Evolutionary conservation across 306 rosid genomes (phyloP).

Genomic region (Urtica urens): DNA sequence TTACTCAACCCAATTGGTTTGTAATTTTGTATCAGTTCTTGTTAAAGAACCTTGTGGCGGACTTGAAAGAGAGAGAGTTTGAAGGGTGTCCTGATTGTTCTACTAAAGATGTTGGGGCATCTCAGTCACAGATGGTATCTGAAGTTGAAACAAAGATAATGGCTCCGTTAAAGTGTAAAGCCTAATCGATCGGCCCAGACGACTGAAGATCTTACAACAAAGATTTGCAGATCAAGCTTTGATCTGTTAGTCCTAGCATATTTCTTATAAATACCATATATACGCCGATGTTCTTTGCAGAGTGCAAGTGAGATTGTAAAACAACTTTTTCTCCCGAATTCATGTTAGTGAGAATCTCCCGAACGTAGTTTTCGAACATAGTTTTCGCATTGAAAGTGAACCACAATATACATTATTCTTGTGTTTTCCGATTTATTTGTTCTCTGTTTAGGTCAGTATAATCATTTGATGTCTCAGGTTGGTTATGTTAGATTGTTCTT

Average conservation of each 20-base stretch:
- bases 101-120: slow-evolving; percentile 77
- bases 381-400: no score
- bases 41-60: slow-evolving; percentile 76
- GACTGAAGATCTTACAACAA: no score
- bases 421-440: no score
- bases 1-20: background rate
- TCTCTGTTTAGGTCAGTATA: no score
- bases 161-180: slow-evolving; percentile 71
- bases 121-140: slow-evolving; percentile 64
- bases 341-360: slow-evolving; percentile 52
- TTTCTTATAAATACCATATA: no score
- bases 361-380: no score
- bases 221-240: no score
- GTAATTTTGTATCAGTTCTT: slow-evolving; percentile 74
- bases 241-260: no score
- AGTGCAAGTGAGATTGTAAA: no score
- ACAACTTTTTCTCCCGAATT: no score
- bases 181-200: slow-evolving; percentile 65
- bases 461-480: slow-evolving; percentile 80
- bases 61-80: slow-evolving; percentile 94
- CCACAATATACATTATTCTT: no score
- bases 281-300: no score
- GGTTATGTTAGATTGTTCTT: slow-evolving; percentile 7
- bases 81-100: slow-evolving; percentile 99
- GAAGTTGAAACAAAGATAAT: slow-evolving; percentile 62